Conservation (phyloP, 1,284 basidiomycete species). For the Leccinum griseonigrum region DNA sequence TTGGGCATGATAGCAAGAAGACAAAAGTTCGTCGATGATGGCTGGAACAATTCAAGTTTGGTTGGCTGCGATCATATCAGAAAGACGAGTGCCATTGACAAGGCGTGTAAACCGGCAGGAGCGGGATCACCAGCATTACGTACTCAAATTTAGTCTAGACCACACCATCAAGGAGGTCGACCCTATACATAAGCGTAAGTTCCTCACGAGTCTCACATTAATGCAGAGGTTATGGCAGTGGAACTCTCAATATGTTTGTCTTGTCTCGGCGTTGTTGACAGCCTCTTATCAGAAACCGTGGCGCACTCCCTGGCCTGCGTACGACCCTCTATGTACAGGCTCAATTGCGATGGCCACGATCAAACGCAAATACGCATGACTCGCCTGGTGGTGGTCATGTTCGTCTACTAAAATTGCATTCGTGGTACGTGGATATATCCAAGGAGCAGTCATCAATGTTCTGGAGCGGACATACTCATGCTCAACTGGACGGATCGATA, state of each 20-base stretch:
- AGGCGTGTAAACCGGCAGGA: conserved; percentile 5
- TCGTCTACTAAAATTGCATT: too few relatives aligned
- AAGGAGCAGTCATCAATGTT: not conserved
- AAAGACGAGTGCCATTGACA: not conserved
- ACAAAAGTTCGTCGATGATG: not conserved
- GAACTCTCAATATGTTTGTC: not conserved
- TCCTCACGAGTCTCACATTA: not conserved
- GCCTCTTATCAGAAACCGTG: not conserved
- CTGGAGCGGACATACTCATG: not conserved
- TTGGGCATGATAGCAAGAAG: conserved; percentile 50
- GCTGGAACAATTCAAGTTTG: not conserved
- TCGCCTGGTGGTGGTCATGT: too few relatives aligned
- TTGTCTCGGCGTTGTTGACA: not conserved
- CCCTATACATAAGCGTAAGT: too few relatives aligned
- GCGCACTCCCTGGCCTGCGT: not conserved
- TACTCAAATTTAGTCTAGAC: not conserved
- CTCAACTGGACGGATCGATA: not conserved
- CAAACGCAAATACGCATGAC: too few relatives aligned
- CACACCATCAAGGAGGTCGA: too few relatives aligned
- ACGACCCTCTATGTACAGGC: too few relatives aligned
- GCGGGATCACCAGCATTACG: not conserved
- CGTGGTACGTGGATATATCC: too few relatives aligned
- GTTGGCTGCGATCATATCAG: not conserved
- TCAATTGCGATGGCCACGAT: too few relatives aligned
- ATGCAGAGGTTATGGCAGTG: too few relatives aligned